Percentiles rank a stretch among this genome's conserved stretches.
phyloP scores from a whole-genome alignment of 306 rosid species.

The Rosa multiflora region DNA sequence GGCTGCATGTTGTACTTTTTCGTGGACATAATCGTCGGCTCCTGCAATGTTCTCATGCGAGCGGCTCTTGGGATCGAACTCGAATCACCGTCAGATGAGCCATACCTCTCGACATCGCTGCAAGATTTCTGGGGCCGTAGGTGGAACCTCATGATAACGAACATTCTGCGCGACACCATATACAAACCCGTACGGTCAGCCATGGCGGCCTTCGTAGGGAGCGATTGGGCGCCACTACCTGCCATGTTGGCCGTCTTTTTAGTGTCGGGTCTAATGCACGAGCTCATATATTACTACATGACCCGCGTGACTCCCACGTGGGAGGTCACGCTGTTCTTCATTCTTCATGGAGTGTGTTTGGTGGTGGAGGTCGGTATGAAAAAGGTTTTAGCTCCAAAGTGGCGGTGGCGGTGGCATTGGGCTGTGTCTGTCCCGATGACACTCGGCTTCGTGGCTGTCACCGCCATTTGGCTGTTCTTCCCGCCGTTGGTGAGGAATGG shows the following conservation, averaged over 20 bases:
- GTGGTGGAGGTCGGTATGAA: slow-evolving; percentile 20
- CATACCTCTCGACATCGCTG: slow-evolving; percentile 32
- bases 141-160: slow-evolving; percentile 32
- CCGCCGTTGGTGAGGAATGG: slow-evolving; percentile 28
- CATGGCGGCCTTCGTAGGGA: not conserved
- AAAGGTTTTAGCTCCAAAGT: not conserved
- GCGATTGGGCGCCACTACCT: slow-evolving; percentile 1
- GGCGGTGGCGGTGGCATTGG: slow-evolving; percentile 22
- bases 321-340: slow-evolving; percentile 37
- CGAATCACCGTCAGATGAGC: slow-evolving; percentile 29
- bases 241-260: slow-evolving; percentile 18
- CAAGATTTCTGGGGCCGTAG: slow-evolving; percentile 41
- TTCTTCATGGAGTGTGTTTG: slow-evolving; percentile 35
- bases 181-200: slow-evolving; percentile 23
- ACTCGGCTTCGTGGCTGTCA: slow-evolving; percentile 23
- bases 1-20: slow-evolving; percentile 19
- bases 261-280: slow-evolving; percentile 43
- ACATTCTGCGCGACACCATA: slow-evolving; percentile 21
- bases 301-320: slow-evolving; percentile 31
- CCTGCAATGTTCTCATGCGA: slow-evolving; percentile 8
- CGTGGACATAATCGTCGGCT: slow-evolving; percentile 25
- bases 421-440: slow-evolving; percentile 17
- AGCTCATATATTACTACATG: slow-evolving; percentile 25
- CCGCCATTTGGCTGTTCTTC: slow-evolving; percentile 38
- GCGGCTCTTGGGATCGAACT: slow-evolving; percentile 27